A percentile compares a stretch with the other conserved stretches of the same genome.
Evolutionary conservation across 805 yeast genomes (phyloP).

Genomic region (Schwanniomyces yamadae): DNA sequence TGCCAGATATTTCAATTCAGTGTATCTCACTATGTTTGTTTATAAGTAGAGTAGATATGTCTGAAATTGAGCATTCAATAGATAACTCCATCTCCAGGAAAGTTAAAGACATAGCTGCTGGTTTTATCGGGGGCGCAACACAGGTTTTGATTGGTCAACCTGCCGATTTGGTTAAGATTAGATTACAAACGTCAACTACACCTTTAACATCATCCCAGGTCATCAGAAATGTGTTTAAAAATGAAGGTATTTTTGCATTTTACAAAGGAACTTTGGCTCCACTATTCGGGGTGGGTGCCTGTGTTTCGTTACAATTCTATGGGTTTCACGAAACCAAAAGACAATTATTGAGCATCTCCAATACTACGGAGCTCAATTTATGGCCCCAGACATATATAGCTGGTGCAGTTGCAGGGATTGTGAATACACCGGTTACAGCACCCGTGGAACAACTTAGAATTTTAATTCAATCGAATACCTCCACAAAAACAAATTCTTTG

Average conservation of each 20-base stretch:
- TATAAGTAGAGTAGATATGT: no score
- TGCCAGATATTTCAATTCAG: no score
- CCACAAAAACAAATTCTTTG: slow-evolving; percentile 17
- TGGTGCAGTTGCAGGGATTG: slow-evolving; percentile 66
- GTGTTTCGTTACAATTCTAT: slow-evolving; percentile 68
- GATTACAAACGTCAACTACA: slow-evolving; percentile 38
- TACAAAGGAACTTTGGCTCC: slow-evolving; percentile 48
- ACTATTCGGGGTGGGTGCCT: slow-evolving; percentile 50
- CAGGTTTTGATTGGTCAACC: slow-evolving; percentile 49
- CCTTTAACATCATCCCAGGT: slow-evolving; percentile 30
- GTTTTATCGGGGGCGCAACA: slow-evolving; percentile 47
- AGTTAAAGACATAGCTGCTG: slow-evolving; percentile 43
- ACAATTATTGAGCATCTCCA: slow-evolving; percentile 40
- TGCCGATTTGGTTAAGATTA: slow-evolving; percentile 43
- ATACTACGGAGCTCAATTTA: slow-evolving; percentile 38
- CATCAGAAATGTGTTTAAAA: slow-evolving; percentile 34
- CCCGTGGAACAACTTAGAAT: slow-evolving; percentile 70
- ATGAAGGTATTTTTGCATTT: slow-evolving; percentile 44
- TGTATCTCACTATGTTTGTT: no score
- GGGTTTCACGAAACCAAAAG: slow-evolving; percentile 71
- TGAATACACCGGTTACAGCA: slow-evolving; percentile 60
- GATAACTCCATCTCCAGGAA: slow-evolving; percentile 39
- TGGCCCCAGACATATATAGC: slow-evolving; percentile 59
- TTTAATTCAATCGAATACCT: slow-evolving; percentile 51
- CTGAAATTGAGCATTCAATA: slow-evolving; percentile 11